Evolutionary conservation across 2,329 filamentous ascomycete species (phyloP).

Genomic region (Aspergillus sp.): DNA sequence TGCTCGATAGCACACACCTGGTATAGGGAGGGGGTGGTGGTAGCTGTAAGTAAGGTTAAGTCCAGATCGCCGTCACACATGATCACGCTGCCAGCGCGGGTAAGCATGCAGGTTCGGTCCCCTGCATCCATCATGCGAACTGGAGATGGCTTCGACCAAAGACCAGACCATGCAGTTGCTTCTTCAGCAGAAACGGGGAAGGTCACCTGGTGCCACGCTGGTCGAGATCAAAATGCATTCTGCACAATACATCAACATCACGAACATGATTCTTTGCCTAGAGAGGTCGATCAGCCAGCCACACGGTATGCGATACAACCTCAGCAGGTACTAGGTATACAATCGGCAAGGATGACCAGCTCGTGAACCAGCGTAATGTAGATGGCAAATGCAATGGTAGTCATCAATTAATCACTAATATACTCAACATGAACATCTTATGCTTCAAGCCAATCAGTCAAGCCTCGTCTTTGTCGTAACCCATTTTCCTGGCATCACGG

Average conservation of each 20-base stretch:
- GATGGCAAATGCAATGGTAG: not conserved
- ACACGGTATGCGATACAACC: not conserved
- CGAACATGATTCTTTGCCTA: too few species aligned
- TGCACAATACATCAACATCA: not conserved
- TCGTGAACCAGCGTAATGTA: not conserved
- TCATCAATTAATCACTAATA: slow-evolving; percentile 16
- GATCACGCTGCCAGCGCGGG: not conserved
- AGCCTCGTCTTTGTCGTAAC: slow-evolving; percentile 15
- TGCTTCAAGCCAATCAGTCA: slow-evolving; percentile 12
- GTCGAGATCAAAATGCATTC: not conserved
- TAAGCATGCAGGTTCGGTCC: not conserved
- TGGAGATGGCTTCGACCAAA: not conserved
- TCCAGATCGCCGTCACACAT: not conserved
- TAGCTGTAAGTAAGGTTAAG: too few species aligned
- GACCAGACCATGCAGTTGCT: not conserved
- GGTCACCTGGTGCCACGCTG: not conserved
- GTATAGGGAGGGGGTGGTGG: too few species aligned
- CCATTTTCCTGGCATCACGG: slow-evolving; percentile 12
- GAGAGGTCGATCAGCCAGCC: not conserved
- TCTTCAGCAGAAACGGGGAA: not conserved
- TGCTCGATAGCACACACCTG: too few species aligned
- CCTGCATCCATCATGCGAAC: not conserved
- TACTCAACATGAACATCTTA: slow-evolving; percentile 21
- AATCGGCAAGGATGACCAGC: not conserved
- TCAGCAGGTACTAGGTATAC: too few species aligned